Conservation (phyloP, 1,139 yeast species). For the Yamadazyma spencermartinsiae region DNA sequence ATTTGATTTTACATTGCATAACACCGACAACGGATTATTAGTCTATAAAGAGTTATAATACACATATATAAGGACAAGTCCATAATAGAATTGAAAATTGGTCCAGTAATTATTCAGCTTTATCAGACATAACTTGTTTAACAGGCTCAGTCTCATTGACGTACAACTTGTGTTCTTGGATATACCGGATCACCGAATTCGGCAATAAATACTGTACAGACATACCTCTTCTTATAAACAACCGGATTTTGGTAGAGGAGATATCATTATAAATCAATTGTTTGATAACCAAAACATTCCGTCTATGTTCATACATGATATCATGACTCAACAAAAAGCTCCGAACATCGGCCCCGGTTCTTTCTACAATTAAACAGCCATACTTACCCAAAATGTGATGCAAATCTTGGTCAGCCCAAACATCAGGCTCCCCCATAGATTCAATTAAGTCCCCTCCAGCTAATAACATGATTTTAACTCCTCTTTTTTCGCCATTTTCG, state of each 20-base stretch:
- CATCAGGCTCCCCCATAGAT: slow-evolving; percentile 99
- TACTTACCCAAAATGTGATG: slow-evolving; percentile 94
- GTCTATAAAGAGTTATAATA: slow-evolving; percentile 8
- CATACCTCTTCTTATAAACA: slow-evolving; percentile 93
- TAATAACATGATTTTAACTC: slow-evolving; percentile 90
- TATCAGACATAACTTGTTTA: slow-evolving; percentile 75
- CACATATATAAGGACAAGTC: not conserved
- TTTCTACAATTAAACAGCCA: slow-evolving; percentile 93
- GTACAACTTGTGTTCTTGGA: slow-evolving; percentile 87
- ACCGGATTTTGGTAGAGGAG: slow-evolving; percentile 88
- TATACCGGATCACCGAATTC: slow-evolving; percentile 89
- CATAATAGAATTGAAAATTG: slow-evolving; percentile 2
- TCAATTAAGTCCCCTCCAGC: slow-evolving; percentile 99
- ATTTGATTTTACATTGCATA: slow-evolving; percentile 62
- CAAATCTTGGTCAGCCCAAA: slow-evolving; percentile 95
- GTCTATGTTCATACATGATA: slow-evolving; percentile 93
- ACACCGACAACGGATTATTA: slow-evolving; percentile 34
- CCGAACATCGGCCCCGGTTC: slow-evolving; percentile 96
- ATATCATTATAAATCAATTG: slow-evolving; percentile 96
- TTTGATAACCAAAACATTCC: slow-evolving; percentile 90
- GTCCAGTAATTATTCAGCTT: slow-evolving; percentile 39
- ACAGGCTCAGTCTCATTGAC: slow-evolving; percentile 89
- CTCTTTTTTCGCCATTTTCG: slow-evolving; percentile 71
- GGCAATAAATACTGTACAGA: slow-evolving; percentile 94
- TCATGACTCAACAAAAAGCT: slow-evolving; percentile 89